Evolutionary conservation across 1,139 yeast species (phyloP).

Genomic region (Saccharomycopsis hybrid): DNA sequence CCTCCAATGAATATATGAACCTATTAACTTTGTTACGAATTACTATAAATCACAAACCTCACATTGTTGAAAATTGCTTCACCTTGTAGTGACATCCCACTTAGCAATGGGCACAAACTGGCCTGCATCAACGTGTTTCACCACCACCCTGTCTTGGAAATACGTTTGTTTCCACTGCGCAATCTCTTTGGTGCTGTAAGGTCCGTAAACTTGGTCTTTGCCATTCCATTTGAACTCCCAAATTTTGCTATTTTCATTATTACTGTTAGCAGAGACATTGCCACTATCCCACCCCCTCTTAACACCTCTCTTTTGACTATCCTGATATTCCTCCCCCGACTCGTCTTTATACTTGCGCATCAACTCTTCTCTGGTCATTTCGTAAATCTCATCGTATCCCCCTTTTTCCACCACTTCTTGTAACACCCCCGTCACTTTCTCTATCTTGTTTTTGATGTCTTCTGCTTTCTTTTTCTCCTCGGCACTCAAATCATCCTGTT

Average conservation of each 20-base stretch:
- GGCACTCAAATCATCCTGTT: slow-evolving; percentile 16
- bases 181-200: slow-evolving; percentile 52
- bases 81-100: slow-evolving; percentile 3
- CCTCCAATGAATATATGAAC: no score
- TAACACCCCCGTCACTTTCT: slow-evolving; percentile 44
- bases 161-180: slow-evolving; percentile 51
- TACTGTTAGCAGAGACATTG: slow-evolving; percentile 21
- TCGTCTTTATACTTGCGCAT: slow-evolving; percentile 44
- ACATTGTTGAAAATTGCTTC: not conserved
- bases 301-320: slow-evolving; percentile 11
- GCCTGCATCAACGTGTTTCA: slow-evolving; percentile 32
- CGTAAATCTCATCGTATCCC: slow-evolving; percentile 43
- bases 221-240: slow-evolving; percentile 66
- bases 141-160: slow-evolving; percentile 45
- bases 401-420: slow-evolving; percentile 38
- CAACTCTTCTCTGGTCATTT: slow-evolving; percentile 51
- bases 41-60: not conserved
- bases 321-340: slow-evolving; percentile 37
- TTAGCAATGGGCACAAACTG: slow-evolving; percentile 26
- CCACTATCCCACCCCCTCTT: slow-evolving; percentile 18
- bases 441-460: slow-evolving; percentile 30
- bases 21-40: no score
- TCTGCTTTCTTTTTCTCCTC: slow-evolving; percentile 23
- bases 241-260: slow-evolving; percentile 24
- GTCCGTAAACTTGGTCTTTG: slow-evolving; percentile 46